Base-by-base conservation (phyloP, 2,329 filamentous ascomycete genomes). In the Hypomyces perniciosus region DNA sequence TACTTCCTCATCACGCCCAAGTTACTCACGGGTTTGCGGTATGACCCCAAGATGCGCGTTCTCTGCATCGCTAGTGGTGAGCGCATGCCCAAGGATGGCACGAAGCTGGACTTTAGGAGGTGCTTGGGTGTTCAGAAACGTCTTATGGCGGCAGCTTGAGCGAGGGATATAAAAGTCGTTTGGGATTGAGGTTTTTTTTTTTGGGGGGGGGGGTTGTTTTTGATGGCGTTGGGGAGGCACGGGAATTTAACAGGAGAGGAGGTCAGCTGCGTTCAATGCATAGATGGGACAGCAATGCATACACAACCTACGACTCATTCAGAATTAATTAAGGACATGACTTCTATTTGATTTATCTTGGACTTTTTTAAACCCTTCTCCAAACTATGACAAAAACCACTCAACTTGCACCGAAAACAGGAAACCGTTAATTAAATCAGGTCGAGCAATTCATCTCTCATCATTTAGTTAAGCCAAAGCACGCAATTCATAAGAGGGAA, bases 1-100 rank as follows among this genome's bases (percentile, higher is more conserved):
- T 99, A 99, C 72, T 99, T 99, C 74, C 82, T 99, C 56, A 95
- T 99, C 72, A 99, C 93, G 40, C 93, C 93, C 4, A 99, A 99
- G 72, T 76, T 99, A 54, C 81, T 99, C 53, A 87, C 84, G 5
- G 88, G 86, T 8, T 74, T 99, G 53, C 83, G 84, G 59, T 99
- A 96, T 67, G 88, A 96, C 65, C 78, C 80, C 49, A 87, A 90
- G 58, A 99, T 99, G 91, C 89, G 85, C 62, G 84, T 97, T 33
- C 80, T 96, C 59, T 95, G 90, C 66, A 97, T 99, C 65, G 90
- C 90, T 54, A 93, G 87, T 65, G 93, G 93, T 44, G 89, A 96
- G 61, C 72, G 81, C 56, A 81, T 86, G 75, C 81, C 81, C 8
- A 62, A 68, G 29, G 74, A 82, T 54, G 75, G 74, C 20, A 66